Conservation (phyloP, 495 filamentous ascomycete species). For the Hyphodiscus hymeniophilus region DNA sequence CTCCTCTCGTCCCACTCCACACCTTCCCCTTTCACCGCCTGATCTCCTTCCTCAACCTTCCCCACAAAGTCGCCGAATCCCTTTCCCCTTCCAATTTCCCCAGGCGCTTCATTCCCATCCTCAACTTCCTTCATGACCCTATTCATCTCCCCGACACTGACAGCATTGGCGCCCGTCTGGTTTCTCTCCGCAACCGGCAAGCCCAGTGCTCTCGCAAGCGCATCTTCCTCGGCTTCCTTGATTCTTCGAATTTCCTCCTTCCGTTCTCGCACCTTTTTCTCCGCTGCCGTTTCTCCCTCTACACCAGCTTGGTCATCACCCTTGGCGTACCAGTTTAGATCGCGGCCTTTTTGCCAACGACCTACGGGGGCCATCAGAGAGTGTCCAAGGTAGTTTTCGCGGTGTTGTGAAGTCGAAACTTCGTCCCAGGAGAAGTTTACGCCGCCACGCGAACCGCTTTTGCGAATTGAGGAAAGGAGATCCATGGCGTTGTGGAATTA, state of each 20-base stretch:
- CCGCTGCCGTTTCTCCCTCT: constrained; percentile 48
- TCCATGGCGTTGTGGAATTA: constrained; percentile 54
- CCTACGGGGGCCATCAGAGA: constrained; percentile 93
- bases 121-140: constrained; percentile 21
- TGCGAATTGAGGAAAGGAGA: constrained; percentile 84
- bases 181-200: constrained; percentile 50
- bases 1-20: constrained; percentile 12
- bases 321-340: constrained; percentile 86
- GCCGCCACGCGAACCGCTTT: constrained; percentile 89
- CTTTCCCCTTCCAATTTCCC: constrained; percentile 14
- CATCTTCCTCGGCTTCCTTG: constrained; percentile 92
- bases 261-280: constrained; percentile 52
- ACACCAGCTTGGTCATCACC: constrained; percentile 36
- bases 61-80: constrained; percentile 25
- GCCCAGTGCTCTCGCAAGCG: constrained; percentile 72
- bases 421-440: constrained; percentile 95
- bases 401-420: constrained; percentile 76
- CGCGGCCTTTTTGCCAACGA: constrained; percentile 86
- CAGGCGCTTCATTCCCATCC: constrained; percentile 13
- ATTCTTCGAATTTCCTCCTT: constrained; percentile 72
- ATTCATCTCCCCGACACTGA: constrained; percentile 24
- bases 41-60: constrained; percentile 9
- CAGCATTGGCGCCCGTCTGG: constrained; percentile 39
- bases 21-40: not conserved
- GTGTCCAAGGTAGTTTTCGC: constrained; percentile 97